A percentile compares a stretch with the other conserved stretches of the same genome.
phyloP scores from a whole-genome alignment of 176 grass and related monocot species.

The Eleusine indica region DNA sequence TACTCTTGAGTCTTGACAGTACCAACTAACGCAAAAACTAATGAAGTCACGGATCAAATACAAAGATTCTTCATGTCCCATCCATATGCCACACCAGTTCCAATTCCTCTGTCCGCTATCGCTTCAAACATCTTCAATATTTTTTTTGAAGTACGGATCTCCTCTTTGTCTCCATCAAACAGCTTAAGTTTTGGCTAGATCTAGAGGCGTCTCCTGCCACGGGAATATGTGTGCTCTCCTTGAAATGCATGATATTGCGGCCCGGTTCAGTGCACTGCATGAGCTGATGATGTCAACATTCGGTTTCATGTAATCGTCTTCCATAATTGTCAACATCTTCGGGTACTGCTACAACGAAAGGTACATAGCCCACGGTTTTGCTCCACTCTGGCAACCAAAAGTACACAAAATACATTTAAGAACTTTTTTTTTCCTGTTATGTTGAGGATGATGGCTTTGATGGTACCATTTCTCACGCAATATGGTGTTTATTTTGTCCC shows the following conservation, averaged over 20 bases:
- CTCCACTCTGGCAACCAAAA: not conserved
- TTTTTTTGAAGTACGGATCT: not conserved
- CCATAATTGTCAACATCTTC: not conserved
- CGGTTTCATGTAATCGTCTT: not conserved
- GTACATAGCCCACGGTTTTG: not conserved
- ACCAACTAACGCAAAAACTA: not conserved
- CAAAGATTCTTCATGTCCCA: not conserved
- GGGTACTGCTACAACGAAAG: not conserved
- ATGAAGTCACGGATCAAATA: not conserved
- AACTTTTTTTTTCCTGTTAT: not conserved
- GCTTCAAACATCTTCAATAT: not conserved
- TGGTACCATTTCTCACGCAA: slow-evolving; percentile 3
- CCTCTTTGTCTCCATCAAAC: not conserved
- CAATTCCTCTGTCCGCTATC: not conserved
- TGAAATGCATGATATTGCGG: not conserved
- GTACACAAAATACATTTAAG: not conserved
- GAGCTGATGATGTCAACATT: not conserved
- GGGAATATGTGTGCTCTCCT: not conserved
- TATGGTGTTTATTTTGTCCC: not conserved
- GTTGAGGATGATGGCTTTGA: slow-evolving; percentile 14
- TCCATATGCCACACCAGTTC: not conserved
- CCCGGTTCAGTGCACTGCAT: slow-evolving; percentile 21
- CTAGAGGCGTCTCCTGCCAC: slow-evolving; percentile 12
- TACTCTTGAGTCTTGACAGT: no score
- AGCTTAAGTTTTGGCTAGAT: not conserved